Base-by-base conservation (phyloP, 805 yeast species). In the Cyberlindnera xishuangbannaensis region DNA sequence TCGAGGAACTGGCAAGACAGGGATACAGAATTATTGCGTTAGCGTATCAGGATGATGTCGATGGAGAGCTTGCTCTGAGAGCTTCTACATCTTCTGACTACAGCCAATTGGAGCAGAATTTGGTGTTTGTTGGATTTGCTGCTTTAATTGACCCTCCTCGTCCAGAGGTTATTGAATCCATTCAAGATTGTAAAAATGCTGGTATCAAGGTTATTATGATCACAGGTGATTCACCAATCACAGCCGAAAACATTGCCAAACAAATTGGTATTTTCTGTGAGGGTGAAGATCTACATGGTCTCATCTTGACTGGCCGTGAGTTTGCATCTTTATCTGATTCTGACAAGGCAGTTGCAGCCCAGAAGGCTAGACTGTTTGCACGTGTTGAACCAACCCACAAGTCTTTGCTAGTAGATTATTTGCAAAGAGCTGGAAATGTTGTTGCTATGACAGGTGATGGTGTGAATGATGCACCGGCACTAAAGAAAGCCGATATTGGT, bases 371-470 rank as follows among this genome's bases (percentile, higher is more conserved):
- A 22, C 28, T 63, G 24, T 67, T 73, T 51, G 76, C 78, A 6
- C 60, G 79, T 37, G 74, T 76, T 40, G 77, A 76, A 28, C 78
- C 79, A 6, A 60, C 58, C 33, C 76, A 76, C 28, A 73, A 73
- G 51, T 69, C 66, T 12, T 46, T 69, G 27, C 63, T 73, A 55
- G 74, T 73, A 30, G 75, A 70, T 28, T 69, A 67, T 12, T 44
- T 62, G 25, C 70, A 65, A 36, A 50, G 56, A 28, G 43, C 58
- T 12, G 70, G 73, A 12, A 74, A 71, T 38, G 66, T 69, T 47
- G 78, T 73, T 30, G 95, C 90, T 24, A 83, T 83, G 90, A 83
- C 94, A n/a, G 95, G 95, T 37, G 94, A 83, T 56, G 94, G 94
- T 52, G 90, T 83, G 15, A 83, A 83, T 56, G 94, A 83, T 61